These are phyloP conservation scores for Fragilaria radians DNA, from an alignment of 108 stramenopile genomes.

Conservation along the genomic window DNA sequence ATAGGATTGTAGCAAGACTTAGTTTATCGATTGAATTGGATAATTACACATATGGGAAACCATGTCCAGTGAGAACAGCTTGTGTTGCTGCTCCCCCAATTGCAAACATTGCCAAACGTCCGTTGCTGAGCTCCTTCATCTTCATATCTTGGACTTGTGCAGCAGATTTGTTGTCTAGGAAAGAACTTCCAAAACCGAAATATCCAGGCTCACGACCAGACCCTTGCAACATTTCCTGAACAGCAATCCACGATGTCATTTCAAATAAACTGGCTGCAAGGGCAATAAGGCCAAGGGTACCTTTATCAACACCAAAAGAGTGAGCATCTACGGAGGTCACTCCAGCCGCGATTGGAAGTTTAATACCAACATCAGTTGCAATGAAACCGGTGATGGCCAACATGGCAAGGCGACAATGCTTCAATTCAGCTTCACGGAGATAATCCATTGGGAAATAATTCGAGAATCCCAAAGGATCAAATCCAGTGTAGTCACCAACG, in stretches of 20 bases:
- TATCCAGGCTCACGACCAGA: slow-evolving; percentile 92
- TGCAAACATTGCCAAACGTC: slow-evolving; percentile 90
- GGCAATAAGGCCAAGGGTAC: slow-evolving; percentile 75
- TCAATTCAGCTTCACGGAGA: slow-evolving; percentile 91
- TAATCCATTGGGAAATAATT: slow-evolving; percentile 84
- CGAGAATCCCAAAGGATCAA: slow-evolving; percentile 91
- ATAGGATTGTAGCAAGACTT: too few relatives aligned
- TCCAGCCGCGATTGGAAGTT: slow-evolving; percentile 66
- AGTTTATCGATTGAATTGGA: too few relatives aligned
- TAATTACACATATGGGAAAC: slow-evolving; percentile 4
- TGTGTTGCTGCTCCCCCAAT: slow-evolving; percentile 47
- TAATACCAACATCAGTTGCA: slow-evolving; percentile 79
- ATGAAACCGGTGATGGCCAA: slow-evolving; percentile 89
- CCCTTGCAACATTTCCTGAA: slow-evolving; percentile 85
- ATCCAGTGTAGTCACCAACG: slow-evolving; percentile 79
- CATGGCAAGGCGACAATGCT: slow-evolving; percentile 94
- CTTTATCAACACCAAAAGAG: slow-evolving; percentile 68
- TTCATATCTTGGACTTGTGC: slow-evolving; percentile 70
- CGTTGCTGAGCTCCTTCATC: slow-evolving; percentile 82
- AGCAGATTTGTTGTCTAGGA: slow-evolving; percentile 69
- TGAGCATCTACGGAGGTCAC: slow-evolving; percentile 79
- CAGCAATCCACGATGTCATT: slow-evolving; percentile 53
- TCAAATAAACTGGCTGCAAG: slow-evolving; percentile 70
- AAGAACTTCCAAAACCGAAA: too few relatives aligned
- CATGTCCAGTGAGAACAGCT: slow-evolving; percentile 1